phyloP scores from a whole-genome alignment of 495 filamentous ascomycete species.

The Cudoniella acicularis region DNA sequence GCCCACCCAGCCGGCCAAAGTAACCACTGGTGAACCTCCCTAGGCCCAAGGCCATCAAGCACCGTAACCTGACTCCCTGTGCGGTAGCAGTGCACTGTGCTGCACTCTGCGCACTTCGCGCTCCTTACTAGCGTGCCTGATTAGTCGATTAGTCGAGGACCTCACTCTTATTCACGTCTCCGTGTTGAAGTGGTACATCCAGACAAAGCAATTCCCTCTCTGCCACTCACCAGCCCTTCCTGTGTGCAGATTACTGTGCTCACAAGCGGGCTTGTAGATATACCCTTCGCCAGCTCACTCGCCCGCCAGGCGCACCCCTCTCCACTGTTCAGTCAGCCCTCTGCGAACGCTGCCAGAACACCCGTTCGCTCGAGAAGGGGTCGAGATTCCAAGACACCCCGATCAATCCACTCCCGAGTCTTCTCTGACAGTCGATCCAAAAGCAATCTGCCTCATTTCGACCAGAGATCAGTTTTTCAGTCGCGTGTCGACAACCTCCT shows the following conservation, averaged over 20 bases:
- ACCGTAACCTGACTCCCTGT: not conserved
- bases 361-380: constrained; percentile 16
- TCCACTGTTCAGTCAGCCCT: not conserved
- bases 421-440: not conserved
- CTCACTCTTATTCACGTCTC: not conserved
- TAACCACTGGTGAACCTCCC: too few relatives aligned
- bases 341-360: constrained; percentile 13
- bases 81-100: not conserved
- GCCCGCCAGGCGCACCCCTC: not conserved
- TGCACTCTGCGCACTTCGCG: too few relatives aligned
- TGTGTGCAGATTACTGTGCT: constrained; percentile 13
- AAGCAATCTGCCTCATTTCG: not conserved
- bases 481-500: not conserved
- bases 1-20: too few relatives aligned
- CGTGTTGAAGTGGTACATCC: not conserved
- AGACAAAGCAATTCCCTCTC: constrained; percentile 18
- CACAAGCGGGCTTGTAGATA: constrained; percentile 10
- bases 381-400: not conserved
- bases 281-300: not conserved
- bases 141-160: constrained; percentile 3
- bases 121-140: constrained; percentile 2
- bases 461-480: not conserved
- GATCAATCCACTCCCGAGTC: not conserved
- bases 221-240: not conserved
- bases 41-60: too few relatives aligned